Evolutionary conservation across 345 rosid species (phyloP).

Genomic region (Sonneratia alba): DNA sequence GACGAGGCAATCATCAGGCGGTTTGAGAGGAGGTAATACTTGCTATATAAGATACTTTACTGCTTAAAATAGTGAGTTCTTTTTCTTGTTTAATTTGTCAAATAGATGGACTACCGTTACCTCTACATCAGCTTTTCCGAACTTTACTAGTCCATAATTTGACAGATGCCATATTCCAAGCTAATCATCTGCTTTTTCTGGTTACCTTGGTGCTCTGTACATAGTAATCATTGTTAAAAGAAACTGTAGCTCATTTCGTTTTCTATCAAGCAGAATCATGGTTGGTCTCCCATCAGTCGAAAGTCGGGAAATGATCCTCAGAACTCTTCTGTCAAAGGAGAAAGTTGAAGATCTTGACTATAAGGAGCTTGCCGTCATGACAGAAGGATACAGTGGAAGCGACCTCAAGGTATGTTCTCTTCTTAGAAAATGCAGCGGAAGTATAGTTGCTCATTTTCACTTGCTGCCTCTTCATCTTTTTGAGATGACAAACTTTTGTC

Average conservation of each 20-base stretch:
- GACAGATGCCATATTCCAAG: too few species aligned
- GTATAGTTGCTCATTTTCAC: not conserved
- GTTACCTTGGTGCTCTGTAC: too few species aligned
- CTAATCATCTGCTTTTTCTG: too few species aligned
- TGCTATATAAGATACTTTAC: not conserved
- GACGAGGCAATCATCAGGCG: conserved; percentile 99
- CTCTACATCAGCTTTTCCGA: too few species aligned
- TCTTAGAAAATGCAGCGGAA: too few species aligned
- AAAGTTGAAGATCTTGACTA: conserved; percentile 63
- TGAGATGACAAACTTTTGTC: conserved; percentile 8
- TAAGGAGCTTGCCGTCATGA: conserved; percentile 76
- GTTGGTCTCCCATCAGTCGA: conserved; percentile 81
- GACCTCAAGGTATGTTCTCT: conserved; percentile 68
- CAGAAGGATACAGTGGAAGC: conserved; percentile 95
- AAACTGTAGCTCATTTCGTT: not conserved
- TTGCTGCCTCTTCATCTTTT: not conserved
- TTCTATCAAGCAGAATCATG: conserved; percentile 59
- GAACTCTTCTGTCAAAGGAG: conserved; percentile 78
- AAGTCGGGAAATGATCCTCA: conserved; percentile 79
- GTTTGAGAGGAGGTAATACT: conserved; percentile 73
- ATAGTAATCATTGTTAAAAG: not conserved
- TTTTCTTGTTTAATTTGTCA: too few species aligned
- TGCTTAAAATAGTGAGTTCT: too few species aligned
- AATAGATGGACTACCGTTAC: too few species aligned
- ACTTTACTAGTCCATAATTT: too few species aligned